These are phyloP conservation scores for Herpotrichia juniperi DNA, from an alignment of 2,329 filamentous ascomycete species.

Conservation along the genomic window DNA sequence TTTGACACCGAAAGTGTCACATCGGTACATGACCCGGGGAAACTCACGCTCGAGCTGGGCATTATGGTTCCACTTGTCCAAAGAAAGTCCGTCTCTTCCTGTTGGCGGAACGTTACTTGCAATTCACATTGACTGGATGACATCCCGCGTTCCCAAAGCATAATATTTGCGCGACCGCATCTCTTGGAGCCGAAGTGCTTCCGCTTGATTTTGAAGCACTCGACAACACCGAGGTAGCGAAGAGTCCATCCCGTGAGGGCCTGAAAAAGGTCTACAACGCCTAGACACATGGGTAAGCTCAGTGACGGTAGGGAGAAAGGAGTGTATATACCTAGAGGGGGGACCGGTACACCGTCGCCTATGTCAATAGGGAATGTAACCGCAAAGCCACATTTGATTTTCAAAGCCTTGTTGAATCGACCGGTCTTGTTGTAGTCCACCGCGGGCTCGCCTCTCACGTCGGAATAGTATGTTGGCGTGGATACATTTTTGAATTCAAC, in stretches of 20 bases:
- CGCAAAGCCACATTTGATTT: slow-evolving; percentile 9
- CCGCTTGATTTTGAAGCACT: slow-evolving; percentile 14
- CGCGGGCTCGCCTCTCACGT: slow-evolving; percentile 18
- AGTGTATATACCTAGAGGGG: slow-evolving; percentile 11
- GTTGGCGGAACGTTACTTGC: slow-evolving; percentile 15
- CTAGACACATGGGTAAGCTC: slow-evolving; percentile 1
- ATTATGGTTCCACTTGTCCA: slow-evolving; percentile 8
- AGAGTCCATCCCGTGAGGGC: slow-evolving; percentile 23
- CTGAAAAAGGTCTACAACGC: slow-evolving; percentile 13
- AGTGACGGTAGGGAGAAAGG: neutral
- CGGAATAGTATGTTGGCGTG: slow-evolving; percentile 23
- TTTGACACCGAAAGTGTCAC: slow-evolving; percentile 12
- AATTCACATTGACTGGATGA: neutral
- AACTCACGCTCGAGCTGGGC: neutral
- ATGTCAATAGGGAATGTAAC: slow-evolving; percentile 17
- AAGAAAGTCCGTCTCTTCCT: slow-evolving; percentile 10
- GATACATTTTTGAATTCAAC: slow-evolving; percentile 19
- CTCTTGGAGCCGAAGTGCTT: slow-evolving; percentile 15
- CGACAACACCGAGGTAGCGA: slow-evolving; percentile 17
- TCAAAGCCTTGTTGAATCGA: slow-evolving; percentile 10
- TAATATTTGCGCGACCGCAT: slow-evolving; percentile 16
- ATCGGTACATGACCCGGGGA: neutral
- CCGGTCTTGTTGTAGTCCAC: slow-evolving; percentile 16
- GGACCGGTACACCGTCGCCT: slow-evolving; percentile 8
- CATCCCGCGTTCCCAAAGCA: slow-evolving; percentile 25